A percentile compares a stretch with the other conserved stretches of the same genome.
phyloP scores from a whole-genome alignment of 768 basidiomycete species.

The Suillus subaureus region DNA sequence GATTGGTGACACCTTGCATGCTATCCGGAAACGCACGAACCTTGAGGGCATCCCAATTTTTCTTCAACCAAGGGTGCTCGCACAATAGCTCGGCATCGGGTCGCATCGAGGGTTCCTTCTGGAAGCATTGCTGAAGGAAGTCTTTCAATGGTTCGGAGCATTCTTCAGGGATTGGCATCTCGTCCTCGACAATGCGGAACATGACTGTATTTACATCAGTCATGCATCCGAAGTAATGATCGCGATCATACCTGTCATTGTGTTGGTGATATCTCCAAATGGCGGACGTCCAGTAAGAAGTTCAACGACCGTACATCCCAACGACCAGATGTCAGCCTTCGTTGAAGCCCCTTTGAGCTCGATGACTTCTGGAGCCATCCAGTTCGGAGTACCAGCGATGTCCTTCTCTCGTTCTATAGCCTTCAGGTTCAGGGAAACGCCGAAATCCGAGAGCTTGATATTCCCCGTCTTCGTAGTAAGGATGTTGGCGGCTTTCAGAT shows the following conservation, averaged over 20 bases:
- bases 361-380: conserved; percentile 99
- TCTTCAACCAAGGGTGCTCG: conserved; percentile 90
- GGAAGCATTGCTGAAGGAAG: conserved; percentile 87
- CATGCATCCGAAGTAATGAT: conserved; percentile 13
- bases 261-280: conserved; percentile 86
- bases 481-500: conserved; percentile 98
- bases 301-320: conserved; percentile 94
- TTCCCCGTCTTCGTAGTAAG: conserved; percentile 98
- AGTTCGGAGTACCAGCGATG: conserved; percentile 94
- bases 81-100: conserved; percentile 85
- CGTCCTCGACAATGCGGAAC: conserved; percentile 97
- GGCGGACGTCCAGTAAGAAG: conserved; percentile 91
- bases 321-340: conserved; percentile 94
- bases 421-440: conserved; percentile 93
- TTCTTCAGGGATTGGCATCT: conserved; percentile 79
- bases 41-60: conserved; percentile 77
- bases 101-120: conserved; percentile 82
- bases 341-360: conserved; percentile 92
- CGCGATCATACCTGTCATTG: conserved; percentile 74
- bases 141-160: conserved; percentile 76
- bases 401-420: conserved; percentile 88
- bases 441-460: conserved; percentile 96
- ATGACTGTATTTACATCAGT: conserved; percentile 59
- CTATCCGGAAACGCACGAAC: conserved; percentile 41
- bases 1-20: conserved; percentile 3